phyloP scores from a whole-genome alignment of 2,329 filamentous ascomycete species.

The Botryotinia convoluta region DNA sequence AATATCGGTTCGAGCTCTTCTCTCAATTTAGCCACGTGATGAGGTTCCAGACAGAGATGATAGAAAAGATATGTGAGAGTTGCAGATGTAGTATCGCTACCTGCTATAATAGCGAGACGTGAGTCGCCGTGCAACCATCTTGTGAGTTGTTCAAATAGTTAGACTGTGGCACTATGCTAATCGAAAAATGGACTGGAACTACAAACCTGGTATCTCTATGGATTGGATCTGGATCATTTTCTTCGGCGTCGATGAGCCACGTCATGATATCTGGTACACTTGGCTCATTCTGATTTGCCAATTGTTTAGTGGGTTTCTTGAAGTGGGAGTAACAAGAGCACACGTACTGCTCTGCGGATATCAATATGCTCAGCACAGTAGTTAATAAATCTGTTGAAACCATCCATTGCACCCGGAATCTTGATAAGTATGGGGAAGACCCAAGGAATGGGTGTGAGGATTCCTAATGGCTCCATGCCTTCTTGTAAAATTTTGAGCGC shows the following conservation, averaged over 20 bases:
- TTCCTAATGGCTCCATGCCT: conserved; percentile 22
- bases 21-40: conserved; percentile 22
- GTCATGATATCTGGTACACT: conserved; percentile 24
- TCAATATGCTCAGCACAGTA: conserved; percentile 22
- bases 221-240: conserved; percentile 16
- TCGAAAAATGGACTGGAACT: background rate
- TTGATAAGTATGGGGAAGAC: conserved; percentile 25
- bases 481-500: conserved; percentile 24
- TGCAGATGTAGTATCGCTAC: conserved; percentile 45
- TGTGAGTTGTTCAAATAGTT: conserved; percentile 2
- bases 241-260: conserved; percentile 24
- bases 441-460: conserved; percentile 29
- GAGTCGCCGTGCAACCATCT: conserved; percentile 28
- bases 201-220: background rate
- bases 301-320: background rate
- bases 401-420: conserved; percentile 22
- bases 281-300: conserved; percentile 17
- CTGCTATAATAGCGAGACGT: conserved; percentile 40
- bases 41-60: conserved; percentile 25
- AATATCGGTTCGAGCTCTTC: conserved; percentile 23
- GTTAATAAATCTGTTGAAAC: conserved; percentile 21
- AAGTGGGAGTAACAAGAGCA: no score
- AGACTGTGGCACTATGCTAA: background rate
- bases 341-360: conserved; percentile 23
- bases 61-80: conserved; percentile 44